A percentile compares a stretch with the other conserved stretches of the same genome.
phyloP scores from a whole-genome alignment of 2,329 filamentous ascomycete species.

The Talaromyces sp. region DNA sequence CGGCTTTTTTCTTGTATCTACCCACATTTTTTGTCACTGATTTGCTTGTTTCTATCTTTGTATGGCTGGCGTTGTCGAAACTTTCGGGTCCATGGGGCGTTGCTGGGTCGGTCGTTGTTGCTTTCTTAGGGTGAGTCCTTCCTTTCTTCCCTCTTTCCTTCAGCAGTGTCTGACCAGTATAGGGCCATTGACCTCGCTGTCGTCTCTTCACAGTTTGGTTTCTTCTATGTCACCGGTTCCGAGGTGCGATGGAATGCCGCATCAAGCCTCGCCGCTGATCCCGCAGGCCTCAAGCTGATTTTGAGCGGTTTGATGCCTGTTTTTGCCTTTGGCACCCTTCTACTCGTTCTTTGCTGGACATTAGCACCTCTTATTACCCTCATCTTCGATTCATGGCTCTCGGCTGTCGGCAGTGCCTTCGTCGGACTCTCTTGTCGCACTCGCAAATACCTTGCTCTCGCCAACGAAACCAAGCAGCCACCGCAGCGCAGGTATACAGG shows the following conservation, averaged over 20 bases:
- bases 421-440: slow-evolving; percentile 18
- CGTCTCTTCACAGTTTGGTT: slow-evolving; percentile 30
- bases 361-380: slow-evolving; percentile 23
- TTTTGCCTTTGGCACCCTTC: slow-evolving; percentile 21
- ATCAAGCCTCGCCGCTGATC: slow-evolving; percentile 28
- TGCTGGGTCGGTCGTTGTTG: slow-evolving; percentile 22
- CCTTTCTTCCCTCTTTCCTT: not conserved
- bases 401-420: slow-evolving; percentile 21
- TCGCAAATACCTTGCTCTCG: slow-evolving; percentile 19
- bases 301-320: slow-evolving; percentile 31
- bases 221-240: slow-evolving; percentile 32
- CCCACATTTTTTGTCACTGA: slow-evolving; percentile 32
- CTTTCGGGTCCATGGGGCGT: slow-evolving; percentile 19
- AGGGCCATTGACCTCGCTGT: slow-evolving; percentile 26
- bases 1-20: slow-evolving; percentile 28
- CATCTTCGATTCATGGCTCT: slow-evolving; percentile 25
- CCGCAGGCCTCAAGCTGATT: slow-evolving; percentile 30
- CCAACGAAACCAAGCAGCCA: slow-evolving; percentile 9
- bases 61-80: slow-evolving; percentile 26
- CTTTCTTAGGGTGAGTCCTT: slow-evolving; percentile 25
- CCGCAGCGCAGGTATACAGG: not conserved
- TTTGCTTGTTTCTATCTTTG: slow-evolving; percentile 22
- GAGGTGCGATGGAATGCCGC: slow-evolving; percentile 34
- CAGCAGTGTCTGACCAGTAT: not conserved
- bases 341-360: slow-evolving; percentile 25